phyloP scores from a whole-genome alignment of 164 flowering plant genomes.

The Macadamia integrifolia region DNA sequence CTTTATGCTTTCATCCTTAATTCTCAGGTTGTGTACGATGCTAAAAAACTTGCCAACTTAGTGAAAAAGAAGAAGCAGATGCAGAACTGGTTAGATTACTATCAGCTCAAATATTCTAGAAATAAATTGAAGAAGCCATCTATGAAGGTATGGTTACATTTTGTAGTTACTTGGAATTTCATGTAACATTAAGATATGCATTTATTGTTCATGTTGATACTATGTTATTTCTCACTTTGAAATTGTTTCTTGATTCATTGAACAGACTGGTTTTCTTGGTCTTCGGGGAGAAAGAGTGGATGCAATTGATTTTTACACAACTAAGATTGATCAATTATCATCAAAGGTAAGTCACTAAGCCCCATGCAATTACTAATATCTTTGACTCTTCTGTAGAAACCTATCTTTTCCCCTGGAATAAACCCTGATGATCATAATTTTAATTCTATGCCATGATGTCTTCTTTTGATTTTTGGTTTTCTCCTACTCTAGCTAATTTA shows the following conservation, averaged over 20 bases:
- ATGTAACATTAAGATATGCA: too few relatives aligned
- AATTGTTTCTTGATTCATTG: neutral
- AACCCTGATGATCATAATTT: too few relatives aligned
- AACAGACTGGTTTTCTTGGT: conserved; percentile 77
- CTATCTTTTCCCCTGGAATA: neutral
- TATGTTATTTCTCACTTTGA: neutral
- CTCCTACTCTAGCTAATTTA: neutral
- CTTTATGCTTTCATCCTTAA: conserved; percentile 1
- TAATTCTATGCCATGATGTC: too few relatives aligned
- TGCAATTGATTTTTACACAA: conserved; percentile 57
- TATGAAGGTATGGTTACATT: conserved; percentile 41
- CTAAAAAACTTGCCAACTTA: conserved; percentile 54
- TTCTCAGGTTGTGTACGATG: conserved; percentile 73
- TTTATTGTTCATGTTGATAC: neutral
- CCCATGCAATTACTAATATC: too few relatives aligned
- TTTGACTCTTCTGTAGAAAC: too few relatives aligned
- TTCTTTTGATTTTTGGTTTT: too few relatives aligned
- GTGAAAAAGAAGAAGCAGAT: conserved; percentile 54
- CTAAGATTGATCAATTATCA: conserved; percentile 43
- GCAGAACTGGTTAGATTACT: conserved; percentile 72
- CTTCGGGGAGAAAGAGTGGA: conserved; percentile 63
- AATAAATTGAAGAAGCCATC: conserved; percentile 44
- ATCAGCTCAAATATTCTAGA: conserved; percentile 57
- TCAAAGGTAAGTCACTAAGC: conserved; percentile 38
- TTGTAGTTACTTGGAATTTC: too few relatives aligned